These are phyloP conservation scores for Cladophialophora chaetospira DNA, from an alignment of 2,329 filamentous ascomycete genomes.

Conservation along the genomic window DNA sequence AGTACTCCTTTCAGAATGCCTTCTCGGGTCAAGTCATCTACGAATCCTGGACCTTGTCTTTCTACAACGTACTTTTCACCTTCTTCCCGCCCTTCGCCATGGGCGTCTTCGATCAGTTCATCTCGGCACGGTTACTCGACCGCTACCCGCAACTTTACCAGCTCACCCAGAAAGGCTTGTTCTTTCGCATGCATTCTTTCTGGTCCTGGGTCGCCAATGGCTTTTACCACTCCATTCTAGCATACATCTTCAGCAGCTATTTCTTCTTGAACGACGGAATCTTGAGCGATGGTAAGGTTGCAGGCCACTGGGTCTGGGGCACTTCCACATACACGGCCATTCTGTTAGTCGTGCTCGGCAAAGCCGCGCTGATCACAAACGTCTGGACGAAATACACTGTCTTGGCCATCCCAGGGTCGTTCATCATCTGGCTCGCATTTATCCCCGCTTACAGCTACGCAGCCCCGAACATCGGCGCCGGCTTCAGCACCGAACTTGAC, in stretches of 20 bases:
- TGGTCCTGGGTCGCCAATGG: slow-evolving; percentile 90
- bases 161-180: slow-evolving; percentile 86
- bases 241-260: slow-evolving; percentile 82
- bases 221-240: slow-evolving; percentile 89
- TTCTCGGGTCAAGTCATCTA: slow-evolving; percentile 98
- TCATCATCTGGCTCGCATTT: slow-evolving; percentile 89
- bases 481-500: slow-evolving; percentile 79
- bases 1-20: slow-evolving; percentile 97
- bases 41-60: slow-evolving; percentile 98
- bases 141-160: slow-evolving; percentile 95
- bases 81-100: slow-evolving; percentile 89
- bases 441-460: slow-evolving; percentile 84
- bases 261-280: slow-evolving; percentile 83
- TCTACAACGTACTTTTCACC: slow-evolving; percentile 99
- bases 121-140: slow-evolving; percentile 89
- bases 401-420: slow-evolving; percentile 89
- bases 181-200: slow-evolving; percentile 93
- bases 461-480: slow-evolving; percentile 73
- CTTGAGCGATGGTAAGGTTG: slow-evolving; percentile 74
- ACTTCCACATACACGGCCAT: slow-evolving; percentile 91
- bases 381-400: slow-evolving; percentile 99
- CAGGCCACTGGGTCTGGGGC: slow-evolving; percentile 98
- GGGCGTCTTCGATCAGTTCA: slow-evolving; percentile 96
- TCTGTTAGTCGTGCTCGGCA: slow-evolving; percentile 89
- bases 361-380: slow-evolving; percentile 91